phyloP scores from a whole-genome alignment of 371 early-diverging fungal species.

The Mortierella sp. region DNA sequence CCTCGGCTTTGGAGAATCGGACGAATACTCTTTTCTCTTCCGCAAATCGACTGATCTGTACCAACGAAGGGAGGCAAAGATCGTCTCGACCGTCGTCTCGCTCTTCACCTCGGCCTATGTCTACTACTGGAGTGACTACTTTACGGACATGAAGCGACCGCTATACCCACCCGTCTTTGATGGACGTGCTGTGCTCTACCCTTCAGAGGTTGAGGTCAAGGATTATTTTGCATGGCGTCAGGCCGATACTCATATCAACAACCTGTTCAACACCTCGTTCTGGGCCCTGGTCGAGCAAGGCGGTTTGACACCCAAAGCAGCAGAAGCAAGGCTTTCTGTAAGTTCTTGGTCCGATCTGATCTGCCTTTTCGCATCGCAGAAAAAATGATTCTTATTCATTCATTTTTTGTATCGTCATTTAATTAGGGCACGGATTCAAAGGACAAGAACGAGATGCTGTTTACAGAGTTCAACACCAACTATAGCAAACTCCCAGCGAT shows the following conservation, averaged over 20 bases:
- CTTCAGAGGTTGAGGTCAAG: conserved; percentile 80
- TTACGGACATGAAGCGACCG: conserved; percentile 66
- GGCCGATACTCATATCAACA: conserved; percentile 93
- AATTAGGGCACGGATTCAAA: conserved; percentile 82
- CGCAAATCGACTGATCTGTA: conserved; percentile 71
- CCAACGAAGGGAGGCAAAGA: conserved; percentile 88
- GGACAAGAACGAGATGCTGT: conserved; percentile 93
- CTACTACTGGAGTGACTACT: conserved; percentile 84
- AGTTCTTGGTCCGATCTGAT: conserved; percentile 24
- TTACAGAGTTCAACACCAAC: conserved; percentile 86
- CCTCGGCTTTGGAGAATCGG: conserved; percentile 94
- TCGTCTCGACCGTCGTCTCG: conserved; percentile 86
- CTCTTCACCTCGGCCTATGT: conserved; percentile 91
- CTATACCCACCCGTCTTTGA: conserved; percentile 92
- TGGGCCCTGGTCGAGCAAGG: conserved; percentile 91
- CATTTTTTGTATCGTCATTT: neutral
- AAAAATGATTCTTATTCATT: neutral
- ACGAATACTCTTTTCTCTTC: conserved; percentile 85
- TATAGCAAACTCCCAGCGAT: conserved; percentile 87
- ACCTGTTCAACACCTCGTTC: conserved; percentile 94
- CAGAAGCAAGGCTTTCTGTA: conserved; percentile 78
- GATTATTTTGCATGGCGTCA: conserved; percentile 97
- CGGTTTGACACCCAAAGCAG: conserved; percentile 69
- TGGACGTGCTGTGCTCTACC: conserved; percentile 91
- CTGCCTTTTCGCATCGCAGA: neutral